phyloP scores from a whole-genome alignment of 73 alveolate species.

The Paramecium bursaria region DNA sequence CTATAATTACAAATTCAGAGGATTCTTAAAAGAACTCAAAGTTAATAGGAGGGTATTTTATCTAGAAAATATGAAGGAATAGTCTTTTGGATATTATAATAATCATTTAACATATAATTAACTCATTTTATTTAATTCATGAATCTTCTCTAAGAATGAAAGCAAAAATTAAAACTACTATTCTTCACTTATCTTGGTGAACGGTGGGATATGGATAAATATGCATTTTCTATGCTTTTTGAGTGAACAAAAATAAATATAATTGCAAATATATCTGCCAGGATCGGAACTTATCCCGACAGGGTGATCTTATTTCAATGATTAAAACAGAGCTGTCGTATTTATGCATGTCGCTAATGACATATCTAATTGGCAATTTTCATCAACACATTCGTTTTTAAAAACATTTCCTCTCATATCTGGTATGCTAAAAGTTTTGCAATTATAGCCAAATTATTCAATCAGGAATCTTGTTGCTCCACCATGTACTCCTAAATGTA shows the following conservation, averaged over 20 bases:
- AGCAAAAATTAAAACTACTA: conserved; percentile 1
- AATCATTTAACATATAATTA: too few relatives aligned
- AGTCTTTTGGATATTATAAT: too few relatives aligned
- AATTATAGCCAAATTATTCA: conserved; percentile 28
- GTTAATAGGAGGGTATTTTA: too few relatives aligned
- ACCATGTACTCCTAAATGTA: conserved; percentile 56
- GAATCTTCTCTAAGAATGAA: background rate
- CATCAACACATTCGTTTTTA: conserved; percentile 25
- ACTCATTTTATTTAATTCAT: background rate
- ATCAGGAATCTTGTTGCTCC: conserved; percentile 12
- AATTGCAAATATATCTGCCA: conserved; percentile 53
- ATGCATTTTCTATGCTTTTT: background rate
- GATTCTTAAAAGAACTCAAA: too few relatives aligned
- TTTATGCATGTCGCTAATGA: background rate
- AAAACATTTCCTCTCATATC: conserved; percentile 52
- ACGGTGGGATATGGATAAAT: conserved; percentile 55
- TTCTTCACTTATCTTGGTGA: background rate
- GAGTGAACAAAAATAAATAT: conserved; percentile 40
- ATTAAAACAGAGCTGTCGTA: background rate
- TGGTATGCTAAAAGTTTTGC: conserved; percentile 47
- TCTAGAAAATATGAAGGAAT: too few relatives aligned
- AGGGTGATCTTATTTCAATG: background rate
- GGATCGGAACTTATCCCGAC: conserved; percentile 23
- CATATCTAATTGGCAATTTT: background rate
- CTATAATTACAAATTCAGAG: too few relatives aligned